Evolutionary conservation across 2,329 filamentous ascomycete genomes (phyloP).

Genomic region (Fusarium verrucosum): DNA sequence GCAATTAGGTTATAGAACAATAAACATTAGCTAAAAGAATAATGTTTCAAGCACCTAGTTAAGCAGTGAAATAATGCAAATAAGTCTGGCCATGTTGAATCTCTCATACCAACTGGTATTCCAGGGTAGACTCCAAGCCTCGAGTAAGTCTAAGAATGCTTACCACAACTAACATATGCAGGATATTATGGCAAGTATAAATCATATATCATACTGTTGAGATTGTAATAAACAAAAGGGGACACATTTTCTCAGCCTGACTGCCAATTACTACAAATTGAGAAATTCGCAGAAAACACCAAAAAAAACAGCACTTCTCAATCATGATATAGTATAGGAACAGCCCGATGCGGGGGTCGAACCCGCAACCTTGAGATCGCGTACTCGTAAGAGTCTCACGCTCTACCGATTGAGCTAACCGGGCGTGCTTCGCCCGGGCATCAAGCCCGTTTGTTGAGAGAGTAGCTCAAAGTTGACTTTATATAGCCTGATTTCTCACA

Average conservation of each 20-base stretch:
- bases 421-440: constrained; percentile 62
- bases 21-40: accelerated
- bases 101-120: not conserved
- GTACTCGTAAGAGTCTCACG: constrained; percentile 69
- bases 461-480: accelerated
- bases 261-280: too few relatives aligned
- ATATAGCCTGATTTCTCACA: not conserved
- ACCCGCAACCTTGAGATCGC: constrained; percentile 66
- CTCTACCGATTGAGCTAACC: constrained; percentile 61
- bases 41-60: accelerated
- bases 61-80: not conserved
- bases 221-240: not conserved
- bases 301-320: constrained; percentile 39
- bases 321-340: constrained; percentile 49
- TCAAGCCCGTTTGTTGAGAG: constrained; percentile 27
- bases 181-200: not conserved
- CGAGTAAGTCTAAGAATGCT: not conserved
- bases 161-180: too few relatives aligned
- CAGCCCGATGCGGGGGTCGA: constrained; percentile 58
- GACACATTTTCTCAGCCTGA: not conserved
- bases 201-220: not conserved
- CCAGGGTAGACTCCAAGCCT: not conserved
- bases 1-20: accelerated
- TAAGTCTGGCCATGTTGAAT: not conserved
- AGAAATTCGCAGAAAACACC: constrained; percentile 24